These are phyloP conservation scores for Bipolaris cookei DNA, from an alignment of 2,329 filamentous ascomycete species.

Conservation along the genomic window DNA sequence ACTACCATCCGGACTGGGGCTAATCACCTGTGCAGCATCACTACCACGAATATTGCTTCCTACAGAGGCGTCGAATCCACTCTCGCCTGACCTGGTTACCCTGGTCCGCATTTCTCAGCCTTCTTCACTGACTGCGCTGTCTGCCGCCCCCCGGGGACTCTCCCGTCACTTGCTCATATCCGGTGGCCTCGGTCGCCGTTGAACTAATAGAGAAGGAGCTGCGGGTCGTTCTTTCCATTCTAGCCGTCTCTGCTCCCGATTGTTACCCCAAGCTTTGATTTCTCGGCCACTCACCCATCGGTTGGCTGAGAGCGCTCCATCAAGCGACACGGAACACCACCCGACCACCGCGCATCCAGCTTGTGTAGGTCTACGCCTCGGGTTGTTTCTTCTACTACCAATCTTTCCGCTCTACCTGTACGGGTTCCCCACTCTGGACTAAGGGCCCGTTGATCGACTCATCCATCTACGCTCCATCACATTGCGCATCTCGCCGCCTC, in stretches of 20 bases:
- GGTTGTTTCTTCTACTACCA: constrained; percentile 24
- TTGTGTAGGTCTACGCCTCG: constrained; percentile 23
- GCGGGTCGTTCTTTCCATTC: constrained; percentile 11
- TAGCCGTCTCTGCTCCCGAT: constrained; percentile 9
- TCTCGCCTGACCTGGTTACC: constrained; percentile 22
- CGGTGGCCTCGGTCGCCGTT: constrained; percentile 18
- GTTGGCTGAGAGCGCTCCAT: constrained; percentile 29
- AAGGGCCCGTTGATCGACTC: constrained; percentile 32
- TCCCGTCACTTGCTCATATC: constrained; percentile 24
- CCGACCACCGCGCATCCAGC: constrained; percentile 30
- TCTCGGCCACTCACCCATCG: constrained; percentile 18
- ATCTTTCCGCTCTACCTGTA: constrained; percentile 32
- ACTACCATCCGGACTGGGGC: constrained; percentile 32
- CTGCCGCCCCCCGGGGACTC: constrained; percentile 26
- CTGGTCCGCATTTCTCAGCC: constrained; percentile 22
- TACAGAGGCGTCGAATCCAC: constrained; percentile 18
- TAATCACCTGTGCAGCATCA: constrained; percentile 42
- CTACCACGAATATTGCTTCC: constrained; percentile 26
- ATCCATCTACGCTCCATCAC: constrained; percentile 9
- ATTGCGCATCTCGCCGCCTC: constrained; percentile 17
- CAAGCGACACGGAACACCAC: constrained; percentile 34
- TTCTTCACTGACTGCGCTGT: constrained; percentile 17
- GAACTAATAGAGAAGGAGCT: constrained; percentile 21
- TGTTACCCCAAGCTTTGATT: constrained; percentile 21
- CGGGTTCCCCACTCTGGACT: constrained; percentile 36